Evolutionary conservation across 148 eudicot species (phyloP), one percentile per base, ranked within the genome.

Genomic region (Rhododendron vialii): DNA sequence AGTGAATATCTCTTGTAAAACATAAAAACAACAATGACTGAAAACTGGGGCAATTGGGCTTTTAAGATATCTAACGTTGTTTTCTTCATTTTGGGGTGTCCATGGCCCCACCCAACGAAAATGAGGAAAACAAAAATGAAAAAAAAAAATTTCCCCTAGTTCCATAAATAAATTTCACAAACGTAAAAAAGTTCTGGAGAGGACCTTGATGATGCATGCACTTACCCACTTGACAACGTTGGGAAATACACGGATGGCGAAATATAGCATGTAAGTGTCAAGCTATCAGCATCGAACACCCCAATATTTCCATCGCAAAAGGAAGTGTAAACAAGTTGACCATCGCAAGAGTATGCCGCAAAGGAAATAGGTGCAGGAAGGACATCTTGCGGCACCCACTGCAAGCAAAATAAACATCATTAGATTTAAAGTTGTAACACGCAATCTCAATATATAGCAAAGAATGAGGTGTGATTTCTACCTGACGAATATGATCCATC

Each of bases 351-450:
- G 85, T 93, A 96, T 74, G 94, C 85, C 14, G 98, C 98, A 87
- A 90, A 92, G 14, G 98, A 91, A 85, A 96, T 88, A 47, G 98
- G 94, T 18, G 95, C 93, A 30, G 93, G 89, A 65, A 93, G 91
- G 83, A 74, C 88, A 81, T 93, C 98, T 90, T 94, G 98, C 26
- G 98, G 97, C 57, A 94, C 89, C 98, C 98, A 95, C 98, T 95
- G 89, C 88, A 89, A 80, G 67, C 28, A n/a, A 51, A 89, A 51
- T 82, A 33, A 75, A 43, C 75, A 86, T n/a, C 75, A 75, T 88
- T 59, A 86, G 67, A 43, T 30, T 71, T 45, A 48, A 28, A 33
- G 36, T 35, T 50, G 67, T 11, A 43, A 48, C 14, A 61, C 33
- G 20, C 38, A 41, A 38, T 26, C 35, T 41, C 43, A 41, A 41